phyloP scores from a whole-genome alignment of 441 rosid species.

The Gossypium trilobum region DNA sequence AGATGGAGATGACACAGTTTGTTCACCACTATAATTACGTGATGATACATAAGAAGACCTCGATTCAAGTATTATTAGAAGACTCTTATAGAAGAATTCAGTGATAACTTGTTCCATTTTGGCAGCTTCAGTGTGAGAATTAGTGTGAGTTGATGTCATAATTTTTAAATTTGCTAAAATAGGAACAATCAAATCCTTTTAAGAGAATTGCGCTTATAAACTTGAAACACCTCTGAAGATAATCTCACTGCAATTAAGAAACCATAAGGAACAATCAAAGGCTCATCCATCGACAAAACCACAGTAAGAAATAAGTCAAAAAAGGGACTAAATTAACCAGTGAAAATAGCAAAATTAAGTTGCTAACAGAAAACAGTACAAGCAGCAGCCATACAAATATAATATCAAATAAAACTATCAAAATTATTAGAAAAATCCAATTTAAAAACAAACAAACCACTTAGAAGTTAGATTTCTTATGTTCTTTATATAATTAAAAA shows the following conservation, averaged over 20 bases:
- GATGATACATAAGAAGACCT: conserved; percentile 74
- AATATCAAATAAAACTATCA: background rate
- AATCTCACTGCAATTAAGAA: conserved; percentile 5
- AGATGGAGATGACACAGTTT: conserved; percentile 55
- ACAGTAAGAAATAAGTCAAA: background rate
- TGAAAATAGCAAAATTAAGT: background rate
- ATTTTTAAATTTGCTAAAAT: conserved; percentile 1
- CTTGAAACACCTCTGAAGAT: background rate
- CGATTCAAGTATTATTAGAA: conserved; percentile 75
- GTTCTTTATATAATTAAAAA: background rate
- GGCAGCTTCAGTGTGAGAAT: conserved; percentile 54
- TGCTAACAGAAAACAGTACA: background rate
- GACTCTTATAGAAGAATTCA: conserved; percentile 79
- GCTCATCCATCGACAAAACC: background rate
- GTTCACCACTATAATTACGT: conserved; percentile 71
- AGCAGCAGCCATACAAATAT: background rate
- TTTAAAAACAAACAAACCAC: background rate
- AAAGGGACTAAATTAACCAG: background rate
- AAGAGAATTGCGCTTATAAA: background rate
- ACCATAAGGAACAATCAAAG: conserved; percentile 4
- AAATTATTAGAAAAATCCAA: background rate
- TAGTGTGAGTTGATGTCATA: conserved; percentile 52
- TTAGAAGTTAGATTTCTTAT: background rate
- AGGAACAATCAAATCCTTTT: background rate
- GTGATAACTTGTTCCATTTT: conserved; percentile 71